phyloP scores from a whole-genome alignment of 2,329 filamentous ascomycete species.

The Penicillium occitanis region DNA sequence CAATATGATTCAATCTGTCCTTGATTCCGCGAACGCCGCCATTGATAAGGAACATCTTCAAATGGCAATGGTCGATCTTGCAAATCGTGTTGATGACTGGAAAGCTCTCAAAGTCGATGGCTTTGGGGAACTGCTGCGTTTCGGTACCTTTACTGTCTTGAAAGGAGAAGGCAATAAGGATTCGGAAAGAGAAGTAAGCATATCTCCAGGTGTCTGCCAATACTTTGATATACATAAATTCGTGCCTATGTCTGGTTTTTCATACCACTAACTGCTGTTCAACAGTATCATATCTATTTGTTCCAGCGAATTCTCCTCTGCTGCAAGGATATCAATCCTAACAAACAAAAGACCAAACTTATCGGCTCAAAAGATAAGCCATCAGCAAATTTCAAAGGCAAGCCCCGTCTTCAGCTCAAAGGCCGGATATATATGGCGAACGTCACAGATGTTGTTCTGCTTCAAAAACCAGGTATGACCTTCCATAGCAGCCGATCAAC shows the following conservation, averaged over 20 bases:
- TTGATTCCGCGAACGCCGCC: slow-evolving; percentile 84
- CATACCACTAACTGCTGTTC: slow-evolving; percentile 21
- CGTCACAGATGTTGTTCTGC: slow-evolving; percentile 87
- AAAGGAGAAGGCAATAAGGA: slow-evolving; percentile 76
- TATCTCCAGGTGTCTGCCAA: not conserved
- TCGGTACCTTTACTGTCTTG: slow-evolving; percentile 87
- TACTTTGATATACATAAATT: not conserved
- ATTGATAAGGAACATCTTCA: slow-evolving; percentile 83
- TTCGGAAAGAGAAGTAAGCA: slow-evolving; percentile 79
- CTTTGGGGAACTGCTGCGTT: slow-evolving; percentile 85
- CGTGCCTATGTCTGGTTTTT: not conserved
- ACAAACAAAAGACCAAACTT: slow-evolving; percentile 71
- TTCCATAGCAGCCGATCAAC: not conserved
- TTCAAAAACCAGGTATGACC: slow-evolving; percentile 77
- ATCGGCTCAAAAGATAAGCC: slow-evolving; percentile 68
- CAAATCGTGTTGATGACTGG: slow-evolving; percentile 88
- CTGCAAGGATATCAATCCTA: slow-evolving; percentile 89
- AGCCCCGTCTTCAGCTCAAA: slow-evolving; percentile 80
- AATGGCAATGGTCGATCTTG: slow-evolving; percentile 80
- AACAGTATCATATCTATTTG: slow-evolving; percentile 91
- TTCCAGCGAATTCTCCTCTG: slow-evolving; percentile 94
- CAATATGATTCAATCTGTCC: slow-evolving; percentile 75
- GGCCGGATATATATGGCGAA: slow-evolving; percentile 99
- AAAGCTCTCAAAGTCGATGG: slow-evolving; percentile 86
- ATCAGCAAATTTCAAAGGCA: slow-evolving; percentile 68